Evolutionary conservation across 2,329 filamentous ascomycete genomes (phyloP), one percentile per base, ranked within the genome.

Genomic region (Clonostachys sp.): DNA sequence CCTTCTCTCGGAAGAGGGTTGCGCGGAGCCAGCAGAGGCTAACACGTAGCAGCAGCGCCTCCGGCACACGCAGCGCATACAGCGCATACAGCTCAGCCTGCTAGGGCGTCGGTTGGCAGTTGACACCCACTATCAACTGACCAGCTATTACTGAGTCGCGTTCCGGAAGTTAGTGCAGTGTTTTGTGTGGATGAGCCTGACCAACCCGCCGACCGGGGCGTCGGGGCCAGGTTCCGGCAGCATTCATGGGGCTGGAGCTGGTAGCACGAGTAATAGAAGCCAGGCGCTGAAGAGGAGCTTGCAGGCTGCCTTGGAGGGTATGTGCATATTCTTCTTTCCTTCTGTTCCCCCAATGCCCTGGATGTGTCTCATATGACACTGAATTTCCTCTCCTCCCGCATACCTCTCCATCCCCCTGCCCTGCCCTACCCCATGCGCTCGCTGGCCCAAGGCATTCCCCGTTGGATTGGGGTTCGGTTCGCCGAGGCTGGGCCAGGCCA

Each of bases 271-370:
- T 57, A 60, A 55, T 36, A 53, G 51, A 50, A 53, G 42, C 24
- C 73, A 75, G 56, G 68, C 66, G 30, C 63, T 81, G 47, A 84
- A 83, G 67, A 72, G 80, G 58, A 80, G 73, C 55, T 77, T 80
- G 47, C 79, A 83, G 62, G 72, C 78, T 51, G 74, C 77, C 36
- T 83, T 83, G 68, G 78, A 83, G 66, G 80, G 80, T 81, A 71
- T 57, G 71, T 62, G 52, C 50, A 38, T 45, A 30, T 30, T 30
- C 24, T 30, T 30, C 24, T 30, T 30, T 30, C 9, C 24, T 30
- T 30, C 24, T 30, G 24, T 30, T 30, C 24, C 24, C 24, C 24
- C 24, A 30, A 30, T 30, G 24, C 24, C 24, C 24, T 10, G 9
- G 9, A 10, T 6, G 24, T 30, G 24, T 30, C 24, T 48, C 16